These are phyloP conservation scores for Nigrograna mackinnonii DNA, from an alignment of 2,329 filamentous ascomycete genomes.

Conservation along the genomic window DNA sequence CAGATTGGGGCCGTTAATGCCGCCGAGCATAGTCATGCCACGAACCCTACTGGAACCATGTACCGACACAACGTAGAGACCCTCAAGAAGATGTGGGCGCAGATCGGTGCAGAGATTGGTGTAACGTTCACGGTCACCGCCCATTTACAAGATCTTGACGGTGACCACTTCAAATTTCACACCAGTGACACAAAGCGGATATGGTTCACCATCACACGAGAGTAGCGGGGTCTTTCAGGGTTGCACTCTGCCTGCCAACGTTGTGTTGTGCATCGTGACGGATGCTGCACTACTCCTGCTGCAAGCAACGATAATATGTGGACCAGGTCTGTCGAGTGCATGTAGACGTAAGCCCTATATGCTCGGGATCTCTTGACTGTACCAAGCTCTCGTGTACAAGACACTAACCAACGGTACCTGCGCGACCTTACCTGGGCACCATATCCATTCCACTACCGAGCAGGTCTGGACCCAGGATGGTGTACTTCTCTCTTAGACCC, in stretches of 20 bases:
- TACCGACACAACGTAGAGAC: conserved; percentile 38
- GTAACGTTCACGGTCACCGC: conserved; percentile 24
- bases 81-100: conserved; percentile 43
- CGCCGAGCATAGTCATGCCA: conserved; percentile 15
- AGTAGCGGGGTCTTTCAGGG: conserved; percentile 14
- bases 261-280: conserved; percentile 2
- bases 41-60: conserved; percentile 18
- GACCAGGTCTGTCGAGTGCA: conserved; percentile 9
- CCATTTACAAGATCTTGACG: conserved; percentile 11
- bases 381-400: not conserved
- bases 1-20: conserved; percentile 48
- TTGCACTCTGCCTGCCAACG: conserved; percentile 6
- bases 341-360: conserved; percentile 26
- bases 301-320: conserved; percentile 12
- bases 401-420: conserved; percentile 4
- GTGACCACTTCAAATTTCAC: conserved; percentile 13
- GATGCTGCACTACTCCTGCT: conserved; percentile 9
- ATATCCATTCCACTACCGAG: conserved; percentile 2
- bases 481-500: no score
- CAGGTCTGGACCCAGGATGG: conserved; percentile 3
- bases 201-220: conserved; percentile 22
- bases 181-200: conserved; percentile 18
- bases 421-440: conserved; percentile 3
- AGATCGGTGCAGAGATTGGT: conserved; percentile 36
- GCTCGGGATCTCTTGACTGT: conserved; percentile 7